Base-by-base conservation (phyloP, 2,329 filamentous ascomycete genomes). In the Fusarium verrucosum region DNA sequence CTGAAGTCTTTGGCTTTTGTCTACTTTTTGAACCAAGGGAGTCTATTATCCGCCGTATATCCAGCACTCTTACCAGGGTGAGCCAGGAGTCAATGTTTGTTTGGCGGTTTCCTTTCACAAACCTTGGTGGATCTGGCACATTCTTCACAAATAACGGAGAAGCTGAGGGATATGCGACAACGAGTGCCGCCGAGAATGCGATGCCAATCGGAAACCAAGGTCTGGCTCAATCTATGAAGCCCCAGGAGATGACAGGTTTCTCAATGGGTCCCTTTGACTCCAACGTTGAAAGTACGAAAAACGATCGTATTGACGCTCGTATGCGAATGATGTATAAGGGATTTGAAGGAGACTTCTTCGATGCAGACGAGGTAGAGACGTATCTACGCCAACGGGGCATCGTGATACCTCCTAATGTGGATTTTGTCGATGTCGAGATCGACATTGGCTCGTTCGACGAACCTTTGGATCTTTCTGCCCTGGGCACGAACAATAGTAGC, bases 301-400 rank as follows among this genome's bases (percentile, higher is more conserved):
- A 84, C 23, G 73, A 77, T 7, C 68, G 76, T 19, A 66, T 88
- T 9, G 78, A 81, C 33, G 71, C 75, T 13, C 78, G 81, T 16
- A 80, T 90, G 65, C 78, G 78, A 19, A 82, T 85, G 63, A 82
- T 81, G 35, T 74, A 88, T 9, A 82, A 84, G 1, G 89, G 87
- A 0, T 90, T 89, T 60, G 85, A 90, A 58, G 91, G 91, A 6
- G 86, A 91, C 46, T 95, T 92, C 81, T 91, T 90, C 67, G 91
- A 95, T 71, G 79, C 87, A 0, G 84, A 91, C 58, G 92, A 95
- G 73, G 88, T 93, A 0, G 90, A 95, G 74, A 82, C 85, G 13
- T 95, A 93, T 72, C 78, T 96, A 4, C 83, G 83, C 36, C 81
- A 85, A 45, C 83, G 85, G 26, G 88, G 88, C 7, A 84, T 92